These are phyloP conservation scores for Pestalotiopsis sp. DNA, from an alignment of 2,329 filamentous ascomycete genomes.

Conservation along the genomic window DNA sequence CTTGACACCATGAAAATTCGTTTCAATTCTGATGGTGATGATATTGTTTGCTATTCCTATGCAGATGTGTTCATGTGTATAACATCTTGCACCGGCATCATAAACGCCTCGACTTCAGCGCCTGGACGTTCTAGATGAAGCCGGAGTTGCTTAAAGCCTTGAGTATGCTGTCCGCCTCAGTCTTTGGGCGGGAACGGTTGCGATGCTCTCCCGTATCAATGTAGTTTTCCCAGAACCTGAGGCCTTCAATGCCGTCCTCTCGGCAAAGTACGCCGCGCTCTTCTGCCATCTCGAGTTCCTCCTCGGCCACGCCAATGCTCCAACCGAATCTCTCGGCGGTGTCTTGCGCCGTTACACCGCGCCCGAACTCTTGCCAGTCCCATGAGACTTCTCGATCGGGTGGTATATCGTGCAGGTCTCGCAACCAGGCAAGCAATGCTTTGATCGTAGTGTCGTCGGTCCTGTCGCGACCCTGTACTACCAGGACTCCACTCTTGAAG, in stretches of 20 bases:
- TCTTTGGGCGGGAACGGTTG: slow-evolving; percentile 29
- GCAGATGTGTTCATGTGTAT: no score
- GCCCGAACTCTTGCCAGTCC: slow-evolving; percentile 78
- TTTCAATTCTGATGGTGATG: neutral
- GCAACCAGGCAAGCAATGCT: slow-evolving; percentile 75
- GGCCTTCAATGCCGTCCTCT: slow-evolving; percentile 87
- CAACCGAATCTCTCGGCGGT: slow-evolving; percentile 89
- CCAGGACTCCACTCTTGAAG: slow-evolving; percentile 92
- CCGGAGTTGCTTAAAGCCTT: slow-evolving; percentile 40
- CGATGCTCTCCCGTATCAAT: slow-evolving; percentile 50
- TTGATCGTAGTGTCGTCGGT: slow-evolving; percentile 89
- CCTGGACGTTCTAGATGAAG: slow-evolving; percentile 16
- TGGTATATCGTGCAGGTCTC: slow-evolving; percentile 67
- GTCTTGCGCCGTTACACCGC: slow-evolving; percentile 87
- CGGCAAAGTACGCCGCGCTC: slow-evolving; percentile 85
- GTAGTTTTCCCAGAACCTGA: slow-evolving; percentile 91
- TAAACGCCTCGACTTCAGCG: neutral
- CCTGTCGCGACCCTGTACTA: slow-evolving; percentile 84
- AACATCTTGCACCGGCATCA: neutral
- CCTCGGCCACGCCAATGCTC: slow-evolving; percentile 94
- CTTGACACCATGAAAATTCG: neutral
- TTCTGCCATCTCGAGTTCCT: slow-evolving; percentile 97
- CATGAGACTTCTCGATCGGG: slow-evolving; percentile 67
- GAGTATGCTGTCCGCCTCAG: slow-evolving; percentile 43
- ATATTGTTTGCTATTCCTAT: no score